Conservation (phyloP, 2,329 filamentous ascomycete species). For the Arthrobotrys musiformis region DNA sequence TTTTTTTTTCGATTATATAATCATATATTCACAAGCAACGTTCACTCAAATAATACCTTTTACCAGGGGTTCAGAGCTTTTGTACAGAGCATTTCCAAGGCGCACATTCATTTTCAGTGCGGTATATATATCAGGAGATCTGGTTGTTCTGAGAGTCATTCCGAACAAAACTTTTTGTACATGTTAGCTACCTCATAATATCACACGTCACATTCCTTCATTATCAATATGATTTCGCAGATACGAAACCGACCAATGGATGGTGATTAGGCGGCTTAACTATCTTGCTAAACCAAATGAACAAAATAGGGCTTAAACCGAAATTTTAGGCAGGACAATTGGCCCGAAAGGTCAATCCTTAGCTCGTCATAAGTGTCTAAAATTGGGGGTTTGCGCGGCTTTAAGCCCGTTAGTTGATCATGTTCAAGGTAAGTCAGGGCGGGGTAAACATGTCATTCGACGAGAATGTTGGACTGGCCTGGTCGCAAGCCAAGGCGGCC, state of each 20-base stretch:
- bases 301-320: neutral
- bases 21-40: neutral
- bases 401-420: neutral
- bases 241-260: neutral
- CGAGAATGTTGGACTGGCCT: no score
- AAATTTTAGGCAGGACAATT: neutral
- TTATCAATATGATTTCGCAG: neutral
- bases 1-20: no score
- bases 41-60: neutral
- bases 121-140: neutral
- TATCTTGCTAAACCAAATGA: neutral
- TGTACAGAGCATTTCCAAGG: conserved; percentile 39
- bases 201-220: neutral
- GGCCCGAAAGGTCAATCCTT: neutral
- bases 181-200: conserved; percentile 3
- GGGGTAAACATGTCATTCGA: neutral
- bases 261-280: neutral
- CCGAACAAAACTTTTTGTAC: neutral
- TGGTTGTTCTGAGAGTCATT: neutral
- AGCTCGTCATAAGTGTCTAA: neutral
- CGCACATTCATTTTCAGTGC: conserved; percentile 44
- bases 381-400: neutral
- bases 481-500: neutral
- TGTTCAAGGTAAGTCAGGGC: neutral
- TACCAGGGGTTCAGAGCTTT: conserved; percentile 11